A percentile compares a stretch with the other conserved stretches of the same genome.
These are phyloP conservation scores for Ceratobasidium sp. DNA, from an alignment of 1,284 basidiomycete species.

Conservation along the genomic window DNA sequence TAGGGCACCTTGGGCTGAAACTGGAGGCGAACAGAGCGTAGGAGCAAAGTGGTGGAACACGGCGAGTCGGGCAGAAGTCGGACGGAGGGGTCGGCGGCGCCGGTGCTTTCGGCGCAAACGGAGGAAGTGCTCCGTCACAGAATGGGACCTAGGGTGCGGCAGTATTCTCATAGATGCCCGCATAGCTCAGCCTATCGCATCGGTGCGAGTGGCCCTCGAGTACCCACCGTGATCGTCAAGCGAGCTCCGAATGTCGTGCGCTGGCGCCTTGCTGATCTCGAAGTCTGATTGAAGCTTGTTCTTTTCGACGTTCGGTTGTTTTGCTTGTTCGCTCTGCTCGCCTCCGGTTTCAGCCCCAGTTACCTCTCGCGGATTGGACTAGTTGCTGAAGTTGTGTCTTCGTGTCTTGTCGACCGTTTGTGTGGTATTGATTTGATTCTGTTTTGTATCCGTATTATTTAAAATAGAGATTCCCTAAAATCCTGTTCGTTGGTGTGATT, in stretches of 20 bases:
- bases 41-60: background rate
- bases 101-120: slow-evolving; percentile 41
- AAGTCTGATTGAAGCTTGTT: background rate
- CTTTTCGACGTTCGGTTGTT: background rate
- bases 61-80: background rate
- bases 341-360: background rate
- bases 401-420: background rate
- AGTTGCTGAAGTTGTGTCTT: slow-evolving; percentile 43
- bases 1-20: background rate
- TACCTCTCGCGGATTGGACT: background rate
- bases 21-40: background rate
- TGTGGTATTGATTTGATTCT: slow-evolving; percentile 11
- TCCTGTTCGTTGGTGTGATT: too few relatives aligned
- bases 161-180: slow-evolving; percentile 9
- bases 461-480: too few relatives aligned
- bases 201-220: background rate
- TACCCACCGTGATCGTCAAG: slow-evolving; percentile 17
- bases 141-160: slow-evolving; percentile 21
- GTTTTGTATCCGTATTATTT: too few relatives aligned
- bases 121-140: slow-evolving; percentile 5
- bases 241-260: background rate
- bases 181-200: slow-evolving; percentile 23
- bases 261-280: background rate
- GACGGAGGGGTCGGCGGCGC: slow-evolving; percentile 51
- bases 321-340: background rate